Evolutionary conservation across 1,284 basidiomycete genomes (phyloP), one percentile per base, ranked within the genome.

Genomic region (Austropuccinia psidii): DNA sequence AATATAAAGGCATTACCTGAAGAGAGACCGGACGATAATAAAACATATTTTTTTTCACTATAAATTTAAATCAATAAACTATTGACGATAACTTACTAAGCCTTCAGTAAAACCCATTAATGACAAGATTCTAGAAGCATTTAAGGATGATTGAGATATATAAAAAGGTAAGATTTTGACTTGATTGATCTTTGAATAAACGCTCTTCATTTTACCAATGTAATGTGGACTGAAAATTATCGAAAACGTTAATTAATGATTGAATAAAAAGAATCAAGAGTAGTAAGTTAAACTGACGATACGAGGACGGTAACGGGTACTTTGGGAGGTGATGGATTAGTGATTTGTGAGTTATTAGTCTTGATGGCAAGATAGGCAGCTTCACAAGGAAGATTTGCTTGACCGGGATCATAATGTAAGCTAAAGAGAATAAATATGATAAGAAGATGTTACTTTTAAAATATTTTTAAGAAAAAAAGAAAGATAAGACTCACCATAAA

Each of bases 1-100:
- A 33, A 60, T 74, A 66, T 7, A 74, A 45, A 15, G 72, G 72
- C 72, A 74, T 74, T 24, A 72, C 33, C 43, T 72, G 39, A 17
- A 41, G n/a, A n/a, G n/a, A n/a, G n/a, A n/a, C n/a, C n/a, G n/a
- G n/a, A n/a, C n/a, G n/a, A n/a, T n/a, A n/a, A n/a, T n/a, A n/a
- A n/a, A n/a, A n/a, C n/a, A n/a, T n/a, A n/a, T n/a, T n/a, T n/a
- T n/a, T n/a, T n/a, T n/a, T n/a, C n/a, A n/a, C n/a, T n/a, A n/a
- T n/a, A n/a, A n/a, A n/a, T n/a, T n/a, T n/a, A n/a, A n/a, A n/a
- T n/a, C n/a, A n/a, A n/a, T n/a, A n/a, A n/a, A n/a, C n/a, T n/a
- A n/a, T n/a, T n/a, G n/a, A n/a, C n/a, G 31, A 24, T n/a, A 9
- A 15, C 68, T 61, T 61, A 72, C 68, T 1, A n/a, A 41, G 24